Evolutionary conservation across 352 stramenopile genomes (phyloP), one percentile per base, ranked within the genome.

Genomic region (Globisporangium viniferum): DNA sequence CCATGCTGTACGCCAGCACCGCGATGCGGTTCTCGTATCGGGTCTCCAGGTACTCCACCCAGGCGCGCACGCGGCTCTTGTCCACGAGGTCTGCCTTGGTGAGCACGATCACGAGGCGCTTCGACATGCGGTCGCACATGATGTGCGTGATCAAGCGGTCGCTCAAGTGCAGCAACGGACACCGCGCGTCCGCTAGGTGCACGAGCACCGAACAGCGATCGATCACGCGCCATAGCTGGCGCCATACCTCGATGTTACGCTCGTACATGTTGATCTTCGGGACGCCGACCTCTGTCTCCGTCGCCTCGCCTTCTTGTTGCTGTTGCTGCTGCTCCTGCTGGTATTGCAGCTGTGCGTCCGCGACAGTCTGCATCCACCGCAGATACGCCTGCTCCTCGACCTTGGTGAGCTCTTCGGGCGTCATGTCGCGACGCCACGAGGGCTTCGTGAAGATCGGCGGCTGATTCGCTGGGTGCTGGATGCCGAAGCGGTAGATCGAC

Each of bases 61-160:
- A 99, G 49, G 95, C 78, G 62, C 92, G 87, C 5, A 98, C 97
- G 22, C 80, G 80, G 6, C 79, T 74, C 2, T 65, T 57, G n/a
- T 67, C 65, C 41, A 99, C 96, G 22, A 99, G 86, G 75, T 99
- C 98, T 51, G 98, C 97, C 78, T 99, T 99, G 65, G 99, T 99
- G n/a, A 99, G 70, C n/a, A 99, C 96, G 5, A 99, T 74, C 24
- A 99, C 81, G 62, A 99, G 80, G 12, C 88, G 79, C 77, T 99
- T 99, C 70, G 69, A 73, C 15, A 81, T 80, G 15, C 77, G 75
- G 0, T 77, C 62, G 5, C 56, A 64, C 5, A 62, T 68, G 54
- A 92, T 77, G 63, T 92, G 69, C n/a, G 59, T 71, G 59, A 92
- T 75, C 44, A 94, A 64, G 36, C 72, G 81, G 53, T 93, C 81